A percentile compares a stretch with the other conserved stretches of the same genome.
Conservation (phyloP, 2,329 filamentous ascomycete species). For the Xylariaceae sp. region DNA sequence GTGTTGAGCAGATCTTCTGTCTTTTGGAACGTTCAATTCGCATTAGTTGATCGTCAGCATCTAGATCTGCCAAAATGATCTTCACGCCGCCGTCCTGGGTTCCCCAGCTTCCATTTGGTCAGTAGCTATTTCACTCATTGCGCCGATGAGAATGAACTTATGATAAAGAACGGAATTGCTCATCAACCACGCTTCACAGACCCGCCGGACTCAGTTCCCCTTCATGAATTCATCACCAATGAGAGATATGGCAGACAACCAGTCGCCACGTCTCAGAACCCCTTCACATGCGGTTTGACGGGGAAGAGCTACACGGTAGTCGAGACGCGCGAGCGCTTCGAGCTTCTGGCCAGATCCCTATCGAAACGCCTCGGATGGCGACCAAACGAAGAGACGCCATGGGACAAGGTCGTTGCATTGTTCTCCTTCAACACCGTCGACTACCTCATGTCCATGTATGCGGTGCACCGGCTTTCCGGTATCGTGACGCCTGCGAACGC, state of each 20-base stretch:
- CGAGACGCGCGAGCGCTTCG: constrained; percentile 61
- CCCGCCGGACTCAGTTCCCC: constrained; percentile 58
- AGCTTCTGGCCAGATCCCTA: constrained; percentile 58
- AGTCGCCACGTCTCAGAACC: constrained; percentile 53
- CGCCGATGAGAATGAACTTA: not conserved
- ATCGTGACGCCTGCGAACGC: constrained; percentile 66
- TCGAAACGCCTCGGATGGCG: constrained; percentile 63
- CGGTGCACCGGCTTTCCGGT: constrained; percentile 62
- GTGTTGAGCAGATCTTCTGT: too few relatives aligned
- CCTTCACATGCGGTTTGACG: constrained; percentile 67
- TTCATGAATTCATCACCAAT: constrained; percentile 66
- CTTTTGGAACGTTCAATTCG: not conserved
- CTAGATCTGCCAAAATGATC: constrained; percentile 23
- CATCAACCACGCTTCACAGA: constrained; percentile 19
- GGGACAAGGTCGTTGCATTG: constrained; percentile 69
- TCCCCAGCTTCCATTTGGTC: constrained; percentile 29
- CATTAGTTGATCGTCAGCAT: not conserved
- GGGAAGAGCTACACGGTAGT: constrained; percentile 57
- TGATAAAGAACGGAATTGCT: not conserved
- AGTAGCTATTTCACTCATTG: constrained; percentile 1
- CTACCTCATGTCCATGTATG: constrained; percentile 61
- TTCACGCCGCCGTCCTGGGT: constrained; percentile 31
- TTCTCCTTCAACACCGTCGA: constrained; percentile 73
- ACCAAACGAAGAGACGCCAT: constrained; percentile 65
- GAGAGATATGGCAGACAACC: constrained; percentile 61